Conservation (phyloP, 202 grass and related monocot genomes). For the Zizania palustris region DNA sequence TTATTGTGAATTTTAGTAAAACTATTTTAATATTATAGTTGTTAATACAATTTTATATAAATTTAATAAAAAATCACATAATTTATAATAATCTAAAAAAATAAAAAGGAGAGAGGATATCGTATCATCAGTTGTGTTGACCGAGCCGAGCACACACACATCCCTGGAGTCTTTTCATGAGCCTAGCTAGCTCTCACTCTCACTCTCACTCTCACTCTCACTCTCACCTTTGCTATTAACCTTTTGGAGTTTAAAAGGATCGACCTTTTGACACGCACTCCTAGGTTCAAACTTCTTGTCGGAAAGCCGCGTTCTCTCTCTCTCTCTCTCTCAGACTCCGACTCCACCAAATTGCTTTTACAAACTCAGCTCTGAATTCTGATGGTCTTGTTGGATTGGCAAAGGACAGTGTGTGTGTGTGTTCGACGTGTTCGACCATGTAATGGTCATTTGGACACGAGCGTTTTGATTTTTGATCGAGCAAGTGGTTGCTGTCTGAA, state of each 20-base stretch:
- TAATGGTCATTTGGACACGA: no score
- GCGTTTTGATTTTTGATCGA: not conserved
- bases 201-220: no score
- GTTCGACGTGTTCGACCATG: not conserved
- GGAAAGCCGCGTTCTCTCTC: slow-evolving; percentile 30
- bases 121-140: slow-evolving; percentile 16
- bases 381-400: not conserved
- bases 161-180: slow-evolving; percentile 34
- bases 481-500: slow-evolving; percentile 15
- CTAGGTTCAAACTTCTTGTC: slow-evolving; percentile 33
- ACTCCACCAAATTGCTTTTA: not conserved
- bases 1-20: no score
- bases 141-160: slow-evolving; percentile 7
- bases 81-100: no score
- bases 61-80: no score
- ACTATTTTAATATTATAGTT: no score
- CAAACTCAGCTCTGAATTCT: not conserved
- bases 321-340: not conserved
- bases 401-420: not conserved
- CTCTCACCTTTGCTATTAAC: not conserved
- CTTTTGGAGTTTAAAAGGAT: slow-evolving; percentile 37
- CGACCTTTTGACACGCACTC: slow-evolving; percentile 49
- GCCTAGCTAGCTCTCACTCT: not conserved
- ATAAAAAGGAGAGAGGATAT: no score
- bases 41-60: no score